Conservation (phyloP, 2,329 filamentous ascomycete genomes). For the Trichoderma aggressivum region DNA sequence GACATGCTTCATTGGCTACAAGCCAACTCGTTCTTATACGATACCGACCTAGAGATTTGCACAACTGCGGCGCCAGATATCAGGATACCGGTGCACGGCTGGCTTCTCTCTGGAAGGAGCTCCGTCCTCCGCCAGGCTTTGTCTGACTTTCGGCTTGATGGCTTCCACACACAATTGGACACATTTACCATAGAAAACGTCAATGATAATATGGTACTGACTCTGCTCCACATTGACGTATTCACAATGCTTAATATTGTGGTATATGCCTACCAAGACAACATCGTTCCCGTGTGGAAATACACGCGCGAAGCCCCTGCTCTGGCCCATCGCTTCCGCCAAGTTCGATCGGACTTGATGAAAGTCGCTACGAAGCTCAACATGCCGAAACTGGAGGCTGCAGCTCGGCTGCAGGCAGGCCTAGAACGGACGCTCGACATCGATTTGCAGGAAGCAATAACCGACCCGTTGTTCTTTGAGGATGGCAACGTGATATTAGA, state of each 20-base stretch:
- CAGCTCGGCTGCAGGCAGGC: slow-evolving; percentile 69
- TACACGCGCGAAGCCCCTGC: slow-evolving; percentile 63
- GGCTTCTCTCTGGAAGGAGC: slow-evolving; percentile 74
- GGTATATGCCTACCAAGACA: slow-evolving; percentile 78
- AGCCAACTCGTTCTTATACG: slow-evolving; percentile 38
- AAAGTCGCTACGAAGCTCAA: slow-evolving; percentile 71
- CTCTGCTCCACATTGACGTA: slow-evolving; percentile 68
- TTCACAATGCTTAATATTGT: slow-evolving; percentile 76
- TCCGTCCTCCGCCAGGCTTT: slow-evolving; percentile 62
- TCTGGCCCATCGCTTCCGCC: slow-evolving; percentile 70
- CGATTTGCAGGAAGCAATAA: slow-evolving; percentile 69
- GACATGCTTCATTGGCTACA: slow-evolving; percentile 55
- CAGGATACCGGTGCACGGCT: slow-evolving; percentile 76
- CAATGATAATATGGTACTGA: slow-evolving; percentile 54
- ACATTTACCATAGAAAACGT: slow-evolving; percentile 35
- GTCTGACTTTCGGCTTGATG: slow-evolving; percentile 47
- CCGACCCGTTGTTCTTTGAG: slow-evolving; percentile 68
- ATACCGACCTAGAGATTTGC: slow-evolving; percentile 45
- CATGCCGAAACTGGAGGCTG: slow-evolving; percentile 68
- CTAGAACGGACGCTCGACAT: slow-evolving; percentile 60
- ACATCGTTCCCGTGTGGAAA: slow-evolving; percentile 81
- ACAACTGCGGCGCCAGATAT: slow-evolving; percentile 64
- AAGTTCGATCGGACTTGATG: slow-evolving; percentile 83
- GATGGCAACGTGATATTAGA: slow-evolving; percentile 78
- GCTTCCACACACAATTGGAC: slow-evolving; percentile 27